Percentiles rank a stretch among this genome's conserved stretches.
Evolutionary conservation across 2,329 filamentous ascomycete species (phyloP).

Genomic region (Aspergillus uvarum): DNA sequence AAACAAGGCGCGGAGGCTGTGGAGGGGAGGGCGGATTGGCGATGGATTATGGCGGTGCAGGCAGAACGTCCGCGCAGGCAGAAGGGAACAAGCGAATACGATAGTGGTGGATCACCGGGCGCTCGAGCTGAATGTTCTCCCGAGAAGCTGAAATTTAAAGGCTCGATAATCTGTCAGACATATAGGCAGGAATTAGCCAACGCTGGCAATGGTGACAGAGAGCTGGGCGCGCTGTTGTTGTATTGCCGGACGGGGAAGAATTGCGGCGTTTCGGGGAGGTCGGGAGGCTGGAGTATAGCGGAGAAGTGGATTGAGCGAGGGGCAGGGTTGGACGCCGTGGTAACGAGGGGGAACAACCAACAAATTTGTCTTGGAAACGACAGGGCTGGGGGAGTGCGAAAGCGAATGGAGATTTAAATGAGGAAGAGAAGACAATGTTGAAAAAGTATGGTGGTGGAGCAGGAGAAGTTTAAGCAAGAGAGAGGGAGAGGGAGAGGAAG

Average conservation of each 20-base stretch:
- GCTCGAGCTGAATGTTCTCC: constrained; percentile 6
- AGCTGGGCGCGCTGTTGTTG: constrained; percentile 22
- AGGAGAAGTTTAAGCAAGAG: background rate
- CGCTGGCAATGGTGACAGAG: constrained; percentile 13
- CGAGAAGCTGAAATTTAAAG: constrained; percentile 7
- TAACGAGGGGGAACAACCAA: background rate
- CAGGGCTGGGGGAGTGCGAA: constrained; percentile 1
- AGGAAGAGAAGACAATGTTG: background rate
- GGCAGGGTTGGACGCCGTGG: background rate
- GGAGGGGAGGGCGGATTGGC: constrained; percentile 2
- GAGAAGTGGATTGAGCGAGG: constrained; percentile 15
- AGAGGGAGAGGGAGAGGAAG: constrained; percentile 7
- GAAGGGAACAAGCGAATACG: constrained; percentile 13
- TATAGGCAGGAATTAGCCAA: constrained; percentile 12
- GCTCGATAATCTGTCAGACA: constrained; percentile 9
- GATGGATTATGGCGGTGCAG: constrained; percentile 8
- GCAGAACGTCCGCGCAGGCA: constrained; percentile 9
- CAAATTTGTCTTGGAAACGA: background rate
- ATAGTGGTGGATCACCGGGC: constrained; percentile 9
- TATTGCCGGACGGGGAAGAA: constrained; percentile 18
- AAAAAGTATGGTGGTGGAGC: background rate
- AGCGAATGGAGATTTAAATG: background rate
- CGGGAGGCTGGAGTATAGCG: constrained; percentile 12
- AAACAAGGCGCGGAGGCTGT: background rate
- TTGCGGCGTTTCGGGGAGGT: constrained; percentile 12